These are phyloP conservation scores for Dalbergia oliveri DNA, from an alignment of 306 rosid species.

Conservation along the genomic window DNA sequence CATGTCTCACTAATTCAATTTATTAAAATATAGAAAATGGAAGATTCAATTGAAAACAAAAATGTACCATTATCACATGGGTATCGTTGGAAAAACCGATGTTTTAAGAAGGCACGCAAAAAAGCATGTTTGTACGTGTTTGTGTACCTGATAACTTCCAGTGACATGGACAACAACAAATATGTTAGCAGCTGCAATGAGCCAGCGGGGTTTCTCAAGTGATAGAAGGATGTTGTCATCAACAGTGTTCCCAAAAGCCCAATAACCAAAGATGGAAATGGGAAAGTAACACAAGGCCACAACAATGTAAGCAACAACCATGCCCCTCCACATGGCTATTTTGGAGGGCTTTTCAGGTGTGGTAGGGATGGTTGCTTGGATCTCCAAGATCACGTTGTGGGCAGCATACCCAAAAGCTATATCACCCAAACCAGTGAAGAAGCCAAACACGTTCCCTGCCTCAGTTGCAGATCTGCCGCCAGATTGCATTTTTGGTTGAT, in stretches of 20 bases:
- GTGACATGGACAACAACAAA: slow-evolving; percentile 81
- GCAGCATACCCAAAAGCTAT: slow-evolving; percentile 88
- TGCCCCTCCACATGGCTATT: slow-evolving; percentile 90
- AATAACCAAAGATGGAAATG: slow-evolving; percentile 70
- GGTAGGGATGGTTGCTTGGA: slow-evolving; percentile 96
- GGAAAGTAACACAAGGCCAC: slow-evolving; percentile 92
- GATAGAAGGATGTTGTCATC: slow-evolving; percentile 75
- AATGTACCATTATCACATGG: too few relatives aligned
- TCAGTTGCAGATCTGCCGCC: slow-evolving; percentile 43
- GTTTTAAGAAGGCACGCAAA: too few relatives aligned
- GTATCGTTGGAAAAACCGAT: too few relatives aligned
- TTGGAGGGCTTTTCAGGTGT: slow-evolving; percentile 91
- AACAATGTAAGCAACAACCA: slow-evolving; percentile 65
- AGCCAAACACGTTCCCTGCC: slow-evolving; percentile 57
- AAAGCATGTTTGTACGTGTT: too few relatives aligned
- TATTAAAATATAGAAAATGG: too few relatives aligned
- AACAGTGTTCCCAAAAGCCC: slow-evolving; percentile 68
- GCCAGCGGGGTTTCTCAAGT: slow-evolving; percentile 71
- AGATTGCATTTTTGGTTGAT: slow-evolving; percentile 52
- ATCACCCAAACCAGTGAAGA: slow-evolving; percentile 69
- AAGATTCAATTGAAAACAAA: too few relatives aligned
- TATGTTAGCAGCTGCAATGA: slow-evolving; percentile 76
- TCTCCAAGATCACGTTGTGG: slow-evolving; percentile 86
- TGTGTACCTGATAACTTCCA: slow-evolving; percentile 86
- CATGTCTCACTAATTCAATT: too few relatives aligned